Percentiles rank a stretch among this genome's conserved stretches.
These are phyloP conservation scores for Entophlyctis helioformis DNA, from an alignment of 192 early-diverging fungal genomes.

Conservation along the genomic window DNA sequence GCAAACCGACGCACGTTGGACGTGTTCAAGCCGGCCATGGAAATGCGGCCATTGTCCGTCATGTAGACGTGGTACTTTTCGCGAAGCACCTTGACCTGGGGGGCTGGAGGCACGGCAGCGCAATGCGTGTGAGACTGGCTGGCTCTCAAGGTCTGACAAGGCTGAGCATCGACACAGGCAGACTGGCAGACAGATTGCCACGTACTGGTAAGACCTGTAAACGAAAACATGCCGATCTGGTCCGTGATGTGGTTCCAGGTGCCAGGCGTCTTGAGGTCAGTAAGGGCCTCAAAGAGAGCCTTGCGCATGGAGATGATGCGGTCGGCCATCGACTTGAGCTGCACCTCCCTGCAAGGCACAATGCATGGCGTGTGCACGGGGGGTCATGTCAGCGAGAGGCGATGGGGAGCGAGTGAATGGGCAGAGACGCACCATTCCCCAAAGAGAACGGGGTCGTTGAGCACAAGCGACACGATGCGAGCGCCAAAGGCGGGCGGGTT, in stretches of 20 bases:
- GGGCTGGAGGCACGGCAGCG: slow-evolving; percentile 5
- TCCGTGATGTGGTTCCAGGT: slow-evolving; percentile 90
- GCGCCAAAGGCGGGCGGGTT: slow-evolving; percentile 87
- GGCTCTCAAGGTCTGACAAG: no score
- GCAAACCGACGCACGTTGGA: slow-evolving; percentile 85
- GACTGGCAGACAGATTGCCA: no score
- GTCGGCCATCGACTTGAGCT: slow-evolving; percentile 60
- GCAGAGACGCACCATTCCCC: slow-evolving; percentile 57
- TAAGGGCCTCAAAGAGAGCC: slow-evolving; percentile 49
- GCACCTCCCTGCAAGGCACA: slow-evolving; percentile 2
- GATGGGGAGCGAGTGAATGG: background rate
- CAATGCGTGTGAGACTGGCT: background rate
- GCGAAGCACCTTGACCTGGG: slow-evolving; percentile 68
- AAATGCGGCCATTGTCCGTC: slow-evolving; percentile 88
- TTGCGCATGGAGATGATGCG: slow-evolving; percentile 87
- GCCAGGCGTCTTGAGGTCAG: slow-evolving; percentile 71
- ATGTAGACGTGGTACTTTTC: slow-evolving; percentile 87
- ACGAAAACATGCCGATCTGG: slow-evolving; percentile 99
- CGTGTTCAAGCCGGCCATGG: slow-evolving; percentile 86
- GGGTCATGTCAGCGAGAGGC: no score
- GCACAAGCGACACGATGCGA: slow-evolving; percentile 68
- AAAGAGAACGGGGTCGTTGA: slow-evolving; percentile 72
- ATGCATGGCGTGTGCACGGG: background rate
- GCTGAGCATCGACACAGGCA: no score
- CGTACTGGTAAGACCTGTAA: slow-evolving; percentile 69